Base-by-base conservation (phyloP, 1,284 basidiomycete species). In the Cutaneotrichosporon cyanovorans region DNA sequence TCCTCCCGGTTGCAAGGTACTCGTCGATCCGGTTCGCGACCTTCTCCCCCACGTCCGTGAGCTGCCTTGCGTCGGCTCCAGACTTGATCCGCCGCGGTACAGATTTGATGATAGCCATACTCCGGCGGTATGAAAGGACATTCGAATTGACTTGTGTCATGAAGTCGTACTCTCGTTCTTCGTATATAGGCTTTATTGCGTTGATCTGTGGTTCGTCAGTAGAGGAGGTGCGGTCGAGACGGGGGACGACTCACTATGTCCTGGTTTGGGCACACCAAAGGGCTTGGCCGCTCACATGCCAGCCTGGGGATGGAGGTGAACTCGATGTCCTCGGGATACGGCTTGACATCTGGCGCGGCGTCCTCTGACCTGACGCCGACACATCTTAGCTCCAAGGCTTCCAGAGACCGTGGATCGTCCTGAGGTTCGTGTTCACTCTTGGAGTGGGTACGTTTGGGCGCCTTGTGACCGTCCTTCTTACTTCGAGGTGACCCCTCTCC, bases 171-270 rank as follows among this genome's bases (percentile, higher is more conserved):
- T 71, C 68, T n/a, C 70, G 51, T 34, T 63, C 60, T 37, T 60
- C 52, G 44, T 64, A 68, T 30, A 72, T 71, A 11, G 70, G 70
- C 46, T 64, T 66, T 53, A 72, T 71, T 1, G 68, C 70, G 46
- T 69, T 56, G 40, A 72, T 65, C 69, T 71, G 25, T 6, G 25
- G n/a, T 25, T 44, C 34, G 36, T 31, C 32, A 15, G 32, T 11
- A 28, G 30, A 31, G 16, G 37, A 18, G 23, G 12, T 16, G 16
- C 15, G 14, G n/a, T n/a, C n/a, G n/a, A n/a, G n/a, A n/a, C 15
- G 11, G 18, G 23, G 11, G n/a, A n/a, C n/a, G 11, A 62, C 67
- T 50, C 42, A 68, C 69, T 6, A 72, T 66, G 51, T 72, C 68
- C 46, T 72, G 68, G 51, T 72, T 72, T 15, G 60, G 42, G 40